Conservation (phyloP, 768 basidiomycete genomes). For the Paxillus rubicundulus region DNA sequence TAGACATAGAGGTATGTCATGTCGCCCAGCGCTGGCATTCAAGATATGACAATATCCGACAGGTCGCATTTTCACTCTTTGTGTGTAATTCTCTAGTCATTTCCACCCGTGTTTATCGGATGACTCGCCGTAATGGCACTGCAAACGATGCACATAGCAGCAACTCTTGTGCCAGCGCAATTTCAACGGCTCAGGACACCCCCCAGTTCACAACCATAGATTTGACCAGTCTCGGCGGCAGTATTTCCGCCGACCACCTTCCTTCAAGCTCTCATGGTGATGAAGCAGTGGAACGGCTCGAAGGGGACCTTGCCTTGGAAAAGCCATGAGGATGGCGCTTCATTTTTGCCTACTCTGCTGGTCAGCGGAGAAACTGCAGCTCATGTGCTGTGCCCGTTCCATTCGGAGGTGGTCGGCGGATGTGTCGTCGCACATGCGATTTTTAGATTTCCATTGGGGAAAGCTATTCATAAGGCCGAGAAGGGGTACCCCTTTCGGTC, state of each 20-base stretch:
- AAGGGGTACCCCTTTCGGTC: no score
- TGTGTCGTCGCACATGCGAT: conserved; percentile 11
- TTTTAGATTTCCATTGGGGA: neutral
- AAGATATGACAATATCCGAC: conserved; percentile 1
- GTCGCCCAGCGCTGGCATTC: neutral
- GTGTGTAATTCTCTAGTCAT: conserved; percentile 14
- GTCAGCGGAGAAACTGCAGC: neutral
- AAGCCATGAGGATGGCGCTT: no score
- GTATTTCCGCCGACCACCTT: no score
- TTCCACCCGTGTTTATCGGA: conserved; percentile 7
- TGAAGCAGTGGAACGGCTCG: no score
- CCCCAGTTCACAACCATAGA: conserved; percentile 12
- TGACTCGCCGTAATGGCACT: neutral
- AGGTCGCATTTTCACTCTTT: conserved; percentile 15
- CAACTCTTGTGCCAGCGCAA: neutral
- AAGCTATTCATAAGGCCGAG: no score
- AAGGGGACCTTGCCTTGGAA: no score
- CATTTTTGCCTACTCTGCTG: no score
- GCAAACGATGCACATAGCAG: neutral
- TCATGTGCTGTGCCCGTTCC: conserved; percentile 5
- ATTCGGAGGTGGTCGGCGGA: neutral
- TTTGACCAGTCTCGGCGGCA: neutral
- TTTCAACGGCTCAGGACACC: neutral
- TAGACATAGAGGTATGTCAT: conserved; percentile 15
- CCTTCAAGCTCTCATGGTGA: no score